Conservation (phyloP, 306 rosid species). For the Spatholobus suberectus region DNA sequence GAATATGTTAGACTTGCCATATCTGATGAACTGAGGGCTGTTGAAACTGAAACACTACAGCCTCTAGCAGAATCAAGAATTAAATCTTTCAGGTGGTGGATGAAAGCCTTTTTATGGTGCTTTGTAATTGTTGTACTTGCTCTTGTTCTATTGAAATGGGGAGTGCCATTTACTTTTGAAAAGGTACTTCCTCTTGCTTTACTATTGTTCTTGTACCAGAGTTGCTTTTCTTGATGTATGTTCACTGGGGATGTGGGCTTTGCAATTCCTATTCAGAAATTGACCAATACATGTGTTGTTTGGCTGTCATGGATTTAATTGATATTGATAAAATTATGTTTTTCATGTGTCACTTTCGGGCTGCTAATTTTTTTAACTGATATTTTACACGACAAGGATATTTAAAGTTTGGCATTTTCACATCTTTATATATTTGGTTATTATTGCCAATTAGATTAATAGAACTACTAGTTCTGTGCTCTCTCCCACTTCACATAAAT, state of each 20-base stretch:
- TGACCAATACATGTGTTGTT: neutral
- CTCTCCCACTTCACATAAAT: constrained; percentile 9
- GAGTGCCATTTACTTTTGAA: constrained; percentile 80
- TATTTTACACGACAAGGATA: neutral
- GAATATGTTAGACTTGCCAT: constrained; percentile 86
- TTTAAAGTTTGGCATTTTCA: neutral
- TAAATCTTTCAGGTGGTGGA: constrained; percentile 73
- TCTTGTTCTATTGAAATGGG: constrained; percentile 75
- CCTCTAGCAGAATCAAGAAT: constrained; percentile 61
- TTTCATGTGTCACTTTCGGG: constrained; percentile 9
- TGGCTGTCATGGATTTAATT: neutral
- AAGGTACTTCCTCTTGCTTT: constrained; percentile 62
- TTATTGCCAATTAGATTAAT: constrained; percentile 13
- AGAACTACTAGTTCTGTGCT: constrained; percentile 9
- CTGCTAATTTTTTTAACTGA: neutral
- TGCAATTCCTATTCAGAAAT: constrained; percentile 29
- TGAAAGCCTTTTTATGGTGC: constrained; percentile 63
- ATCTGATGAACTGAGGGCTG: constrained; percentile 63
- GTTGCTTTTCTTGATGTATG: constrained; percentile 33
- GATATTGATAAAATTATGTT: constrained; percentile 6
- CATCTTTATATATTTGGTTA: constrained; percentile 24
- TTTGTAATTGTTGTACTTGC: constrained; percentile 47
- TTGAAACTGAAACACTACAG: constrained; percentile 61
- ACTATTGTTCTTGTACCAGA: neutral
- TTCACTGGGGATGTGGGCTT: constrained; percentile 20